phyloP scores from a whole-genome alignment of 1,284 basidiomycete genomes.

The Puccinia polysora region DNA sequence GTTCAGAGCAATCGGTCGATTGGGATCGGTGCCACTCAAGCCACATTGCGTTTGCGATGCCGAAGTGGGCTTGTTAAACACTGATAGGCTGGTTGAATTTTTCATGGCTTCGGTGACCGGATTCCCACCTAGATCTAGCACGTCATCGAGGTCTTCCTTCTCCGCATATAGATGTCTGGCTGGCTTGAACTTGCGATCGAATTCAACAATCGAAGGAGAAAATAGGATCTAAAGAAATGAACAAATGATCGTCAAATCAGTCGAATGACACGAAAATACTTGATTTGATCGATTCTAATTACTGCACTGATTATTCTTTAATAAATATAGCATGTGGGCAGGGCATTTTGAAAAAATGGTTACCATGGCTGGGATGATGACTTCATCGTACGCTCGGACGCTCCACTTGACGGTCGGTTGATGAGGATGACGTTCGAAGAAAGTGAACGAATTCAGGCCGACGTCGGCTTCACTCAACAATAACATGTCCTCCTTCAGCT shows the following conservation, averaged over 20 bases:
- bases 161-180: constrained; percentile 51
- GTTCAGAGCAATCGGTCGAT: background rate
- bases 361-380: constrained; percentile 89
- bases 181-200: constrained; percentile 64
- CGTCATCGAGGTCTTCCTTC: constrained; percentile 52
- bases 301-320: no score
- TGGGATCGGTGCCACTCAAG: constrained; percentile 1
- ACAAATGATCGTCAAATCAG: no score
- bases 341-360: constrained; percentile 47
- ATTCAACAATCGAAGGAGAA: constrained; percentile 84
- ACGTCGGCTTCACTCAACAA: constrained; percentile 81
- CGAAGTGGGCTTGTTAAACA: background rate
- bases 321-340: background rate
- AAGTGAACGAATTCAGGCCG: constrained; percentile 80
- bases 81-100: constrained; percentile 18
- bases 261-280: background rate
- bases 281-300: no score
- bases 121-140: constrained; percentile 54
- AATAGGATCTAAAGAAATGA: constrained; percentile 69
- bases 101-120: constrained; percentile 37
- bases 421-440: constrained; percentile 72
- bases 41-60: background rate
- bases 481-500: constrained; percentile 74
- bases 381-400: constrained; percentile 88
- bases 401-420: constrained; percentile 79